Conservation (phyloP, 2,329 filamentous ascomycete genomes). For the Fusarium siculi region DNA sequence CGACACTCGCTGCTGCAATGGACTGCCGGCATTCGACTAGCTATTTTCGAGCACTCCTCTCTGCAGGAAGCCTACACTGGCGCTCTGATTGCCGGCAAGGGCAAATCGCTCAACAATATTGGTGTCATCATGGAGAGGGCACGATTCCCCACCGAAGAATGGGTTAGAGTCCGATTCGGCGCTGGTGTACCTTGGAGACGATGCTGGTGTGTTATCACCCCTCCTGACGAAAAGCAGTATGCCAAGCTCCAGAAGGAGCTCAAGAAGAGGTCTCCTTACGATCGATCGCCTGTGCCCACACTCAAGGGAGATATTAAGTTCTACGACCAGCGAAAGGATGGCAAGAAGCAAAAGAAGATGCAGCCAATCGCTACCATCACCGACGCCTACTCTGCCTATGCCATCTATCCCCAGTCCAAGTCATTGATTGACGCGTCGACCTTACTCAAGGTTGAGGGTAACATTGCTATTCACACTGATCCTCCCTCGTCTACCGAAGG, state of each 20-base stretch:
- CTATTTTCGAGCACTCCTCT: slow-evolving; percentile 93
- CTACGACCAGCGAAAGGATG: slow-evolving; percentile 80
- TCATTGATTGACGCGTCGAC: slow-evolving; percentile 94
- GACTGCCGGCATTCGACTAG: slow-evolving; percentile 91
- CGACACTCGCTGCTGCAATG: slow-evolving; percentile 93
- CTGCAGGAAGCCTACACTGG: slow-evolving; percentile 97
- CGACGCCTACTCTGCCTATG: slow-evolving; percentile 91
- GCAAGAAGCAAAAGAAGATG: slow-evolving; percentile 91
- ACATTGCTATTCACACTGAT: slow-evolving; percentile 85
- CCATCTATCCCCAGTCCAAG: slow-evolving; percentile 95
- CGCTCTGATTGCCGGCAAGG: slow-evolving; percentile 93
- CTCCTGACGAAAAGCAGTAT: slow-evolving; percentile 92
- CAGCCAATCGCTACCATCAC: slow-evolving; percentile 91
- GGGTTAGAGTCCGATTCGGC: slow-evolving; percentile 94
- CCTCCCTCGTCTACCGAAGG: slow-evolving; percentile 85
- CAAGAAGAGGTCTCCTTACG: slow-evolving; percentile 86
- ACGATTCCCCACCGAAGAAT: slow-evolving; percentile 83
- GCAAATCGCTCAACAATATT: slow-evolving; percentile 89
- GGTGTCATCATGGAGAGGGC: slow-evolving; percentile 86
- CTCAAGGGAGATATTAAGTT: slow-evolving; percentile 94
- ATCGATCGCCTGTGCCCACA: slow-evolving; percentile 72
- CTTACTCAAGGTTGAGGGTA: slow-evolving; percentile 91
- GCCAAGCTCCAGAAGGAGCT: slow-evolving; percentile 83
- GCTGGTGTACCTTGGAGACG: slow-evolving; percentile 95
- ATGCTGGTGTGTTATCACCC: slow-evolving; percentile 95